phyloP scores from a whole-genome alignment of 164 flowering plant genomes.

The Vitis rotundifolia region DNA sequence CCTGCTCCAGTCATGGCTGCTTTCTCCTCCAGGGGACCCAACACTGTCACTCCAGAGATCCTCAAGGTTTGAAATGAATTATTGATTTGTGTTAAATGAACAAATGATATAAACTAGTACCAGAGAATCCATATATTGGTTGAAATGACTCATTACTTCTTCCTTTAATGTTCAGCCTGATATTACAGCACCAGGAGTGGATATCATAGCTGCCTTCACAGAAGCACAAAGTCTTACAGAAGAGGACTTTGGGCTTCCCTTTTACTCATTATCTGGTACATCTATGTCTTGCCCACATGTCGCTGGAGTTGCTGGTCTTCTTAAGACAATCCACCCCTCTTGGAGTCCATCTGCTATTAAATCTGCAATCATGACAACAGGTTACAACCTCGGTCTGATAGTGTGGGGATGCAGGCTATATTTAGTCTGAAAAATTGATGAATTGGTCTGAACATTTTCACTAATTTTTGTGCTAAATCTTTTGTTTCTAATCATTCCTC shows the following conservation, averaged over 20 bases:
- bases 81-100: too few relatives aligned
- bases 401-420: neutral
- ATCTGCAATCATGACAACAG: conserved; percentile 52
- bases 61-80: conserved; percentile 32
- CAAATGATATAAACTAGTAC: too few relatives aligned
- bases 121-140: neutral
- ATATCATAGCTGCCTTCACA: conserved; percentile 36
- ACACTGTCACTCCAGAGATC: conserved; percentile 38
- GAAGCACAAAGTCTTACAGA: conserved; percentile 28
- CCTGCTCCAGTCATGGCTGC: conserved; percentile 54
- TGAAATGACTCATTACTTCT: neutral
- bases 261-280: conserved; percentile 34
- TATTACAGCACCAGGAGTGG: conserved; percentile 44
- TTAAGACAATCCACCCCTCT: conserved; percentile 35
- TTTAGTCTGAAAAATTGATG: neutral
- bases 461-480: neutral
- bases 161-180: conserved; percentile 34
- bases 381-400: conserved; percentile 3
- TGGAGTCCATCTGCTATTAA: conserved; percentile 48
- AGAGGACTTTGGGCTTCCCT: conserved; percentile 12
- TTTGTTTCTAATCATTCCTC: neutral
- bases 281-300: conserved; percentile 61
- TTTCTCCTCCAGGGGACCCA: conserved; percentile 57
- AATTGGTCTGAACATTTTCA: neutral
- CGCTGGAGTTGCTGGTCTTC: conserved; percentile 49